Evolutionary conservation across 1,284 basidiomycete genomes (phyloP).

Genomic region (Moniliophthora roreri): DNA sequence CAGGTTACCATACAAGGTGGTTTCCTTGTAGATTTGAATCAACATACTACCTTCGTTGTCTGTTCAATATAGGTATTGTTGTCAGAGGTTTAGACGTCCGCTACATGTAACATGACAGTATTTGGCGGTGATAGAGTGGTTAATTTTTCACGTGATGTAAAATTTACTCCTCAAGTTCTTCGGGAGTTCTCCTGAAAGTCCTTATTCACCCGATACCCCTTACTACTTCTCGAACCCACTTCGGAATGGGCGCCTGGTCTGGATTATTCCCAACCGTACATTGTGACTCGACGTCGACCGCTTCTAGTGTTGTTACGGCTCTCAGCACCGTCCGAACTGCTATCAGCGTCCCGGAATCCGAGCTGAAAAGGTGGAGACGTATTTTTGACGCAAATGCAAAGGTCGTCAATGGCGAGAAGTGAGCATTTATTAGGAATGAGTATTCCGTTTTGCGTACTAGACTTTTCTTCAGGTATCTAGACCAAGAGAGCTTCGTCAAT

Average conservation of each 20-base stretch:
- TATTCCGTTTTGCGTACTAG: neutral
- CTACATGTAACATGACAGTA: too few species aligned
- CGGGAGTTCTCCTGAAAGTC: conserved; percentile 22
- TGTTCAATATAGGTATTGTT: too few species aligned
- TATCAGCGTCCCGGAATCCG: conserved; percentile 74
- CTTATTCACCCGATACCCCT: conserved; percentile 24
- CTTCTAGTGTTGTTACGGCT: conserved; percentile 49
- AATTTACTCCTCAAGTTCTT: conserved; percentile 20
- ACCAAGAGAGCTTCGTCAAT: conserved; percentile 84
- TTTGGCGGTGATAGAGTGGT: conserved; percentile 4
- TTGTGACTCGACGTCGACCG: conserved; percentile 39
- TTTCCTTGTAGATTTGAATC: conserved; percentile 28
- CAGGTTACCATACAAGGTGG: conserved; percentile 68
- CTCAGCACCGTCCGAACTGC: conserved; percentile 64
- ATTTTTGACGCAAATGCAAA: conserved; percentile 84
- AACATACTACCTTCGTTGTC: neutral
- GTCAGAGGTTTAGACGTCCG: too few species aligned
- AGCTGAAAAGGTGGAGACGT: conserved; percentile 84
- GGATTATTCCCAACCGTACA: conserved; percentile 48
- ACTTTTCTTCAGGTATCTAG: conserved; percentile 63
- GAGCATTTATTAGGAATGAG: conserved; percentile 28
- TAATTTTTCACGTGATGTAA: neutral
- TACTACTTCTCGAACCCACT: conserved; percentile 2
- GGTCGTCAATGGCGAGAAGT: conserved; percentile 79
- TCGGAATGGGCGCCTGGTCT: conserved; percentile 17